phyloP scores from a whole-genome alignment of 139 green algal species.

The Chlamydomonas sp. region DNA sequence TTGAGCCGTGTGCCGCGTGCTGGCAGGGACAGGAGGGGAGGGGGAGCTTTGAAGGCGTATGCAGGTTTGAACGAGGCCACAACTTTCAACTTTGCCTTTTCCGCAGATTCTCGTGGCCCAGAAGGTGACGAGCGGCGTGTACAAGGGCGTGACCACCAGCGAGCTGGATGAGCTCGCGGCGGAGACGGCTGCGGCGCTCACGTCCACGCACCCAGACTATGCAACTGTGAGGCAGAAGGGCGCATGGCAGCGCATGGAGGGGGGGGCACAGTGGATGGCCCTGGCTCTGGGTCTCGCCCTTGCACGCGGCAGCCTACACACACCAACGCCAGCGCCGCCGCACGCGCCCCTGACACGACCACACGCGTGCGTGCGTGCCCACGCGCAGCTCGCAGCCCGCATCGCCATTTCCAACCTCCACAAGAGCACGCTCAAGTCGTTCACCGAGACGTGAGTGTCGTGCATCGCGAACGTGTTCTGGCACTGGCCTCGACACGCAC shows the following conservation, averaged over 20 bases:
- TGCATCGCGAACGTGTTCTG: too few species aligned
- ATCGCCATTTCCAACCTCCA: slow-evolving; percentile 99
- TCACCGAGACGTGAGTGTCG: slow-evolving; percentile 77
- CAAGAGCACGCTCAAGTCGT: slow-evolving; percentile 98
- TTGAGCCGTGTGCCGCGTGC: background rate
- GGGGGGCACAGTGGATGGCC: too few species aligned
- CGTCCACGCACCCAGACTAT: slow-evolving; percentile 96
- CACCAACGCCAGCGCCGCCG: too few species aligned
- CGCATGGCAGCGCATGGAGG: background rate
- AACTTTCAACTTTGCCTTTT: too few species aligned
- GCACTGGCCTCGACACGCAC: too few species aligned
- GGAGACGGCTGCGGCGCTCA: slow-evolving; percentile 96
- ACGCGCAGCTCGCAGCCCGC: slow-evolving; percentile 92
- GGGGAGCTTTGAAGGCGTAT: too few species aligned
- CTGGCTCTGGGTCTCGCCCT: too few species aligned
- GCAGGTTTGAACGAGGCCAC: too few species aligned
- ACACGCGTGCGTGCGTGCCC: too few species aligned
- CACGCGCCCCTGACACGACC: too few species aligned
- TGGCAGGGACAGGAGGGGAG: background rate
- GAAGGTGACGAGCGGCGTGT: slow-evolving; percentile 92
- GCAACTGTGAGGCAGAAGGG: slow-evolving; percentile 67
- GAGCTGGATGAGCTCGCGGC: slow-evolving; percentile 97
- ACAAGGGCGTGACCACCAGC: slow-evolving; percentile 92
- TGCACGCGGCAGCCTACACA: too few species aligned
- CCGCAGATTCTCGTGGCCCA: slow-evolving; percentile 90